A percentile compares a stretch with the other conserved stretches of the same genome.
These are phyloP conservation scores for Triangularia verruculosa DNA, from an alignment of 2,329 filamentous ascomycete species.

Conservation along the genomic window DNA sequence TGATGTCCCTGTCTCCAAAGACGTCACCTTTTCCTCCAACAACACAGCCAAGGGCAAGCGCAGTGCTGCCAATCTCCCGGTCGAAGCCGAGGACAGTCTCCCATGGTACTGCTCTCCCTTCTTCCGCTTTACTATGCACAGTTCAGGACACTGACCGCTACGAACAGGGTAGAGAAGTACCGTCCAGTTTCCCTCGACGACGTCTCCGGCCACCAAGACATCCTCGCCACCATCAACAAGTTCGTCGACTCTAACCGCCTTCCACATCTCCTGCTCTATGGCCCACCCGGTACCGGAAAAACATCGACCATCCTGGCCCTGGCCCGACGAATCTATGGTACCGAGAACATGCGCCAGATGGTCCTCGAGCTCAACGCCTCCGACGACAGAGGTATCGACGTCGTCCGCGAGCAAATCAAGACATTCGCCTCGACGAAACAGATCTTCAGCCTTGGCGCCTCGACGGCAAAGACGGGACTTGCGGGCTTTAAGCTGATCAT, in stretches of 20 bases:
- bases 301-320: constrained; percentile 95
- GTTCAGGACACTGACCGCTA: not conserved
- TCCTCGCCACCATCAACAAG: constrained; percentile 95
- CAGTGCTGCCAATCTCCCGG: constrained; percentile 85
- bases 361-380: constrained; percentile 96
- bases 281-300: constrained; percentile 94
- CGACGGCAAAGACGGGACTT: constrained; percentile 43
- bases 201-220: constrained; percentile 95
- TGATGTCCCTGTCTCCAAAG: constrained; percentile 48
- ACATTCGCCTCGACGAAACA: constrained; percentile 98
- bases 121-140: constrained; percentile 15
- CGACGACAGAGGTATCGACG: constrained; percentile 95
- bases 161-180: constrained; percentile 88
- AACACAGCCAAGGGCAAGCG: constrained; percentile 81
- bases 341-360: constrained; percentile 94
- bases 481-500: constrained; percentile 94
- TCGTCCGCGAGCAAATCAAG: constrained; percentile 98
- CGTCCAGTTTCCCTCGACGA: constrained; percentile 83
- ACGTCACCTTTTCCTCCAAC: constrained; percentile 68
- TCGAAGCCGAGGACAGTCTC: constrained; percentile 89
- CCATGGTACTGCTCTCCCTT: constrained; percentile 65
- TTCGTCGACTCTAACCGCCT: constrained; percentile 93
- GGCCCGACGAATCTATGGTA: constrained; percentile 87
- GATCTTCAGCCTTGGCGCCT: constrained; percentile 67
- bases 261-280: constrained; percentile 94